Conservation (phyloP, 441 rosid genomes). For the Metrosideros polymorpha region DNA sequence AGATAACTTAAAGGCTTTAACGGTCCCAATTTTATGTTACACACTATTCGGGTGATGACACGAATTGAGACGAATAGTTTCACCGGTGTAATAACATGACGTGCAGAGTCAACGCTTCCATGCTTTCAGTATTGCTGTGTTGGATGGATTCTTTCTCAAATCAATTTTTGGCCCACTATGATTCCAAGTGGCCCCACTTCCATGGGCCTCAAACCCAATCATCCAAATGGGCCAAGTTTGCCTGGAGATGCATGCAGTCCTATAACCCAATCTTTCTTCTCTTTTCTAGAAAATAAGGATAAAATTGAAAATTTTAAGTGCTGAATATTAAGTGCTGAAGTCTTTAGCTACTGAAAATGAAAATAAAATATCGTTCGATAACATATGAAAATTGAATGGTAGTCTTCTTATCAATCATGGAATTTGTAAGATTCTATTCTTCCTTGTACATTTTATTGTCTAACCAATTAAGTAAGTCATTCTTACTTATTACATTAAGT, state of each 20-base stretch:
- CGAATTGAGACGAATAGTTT: neutral
- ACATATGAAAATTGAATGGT: neutral
- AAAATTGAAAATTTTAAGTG: neutral
- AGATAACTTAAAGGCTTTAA: no score
- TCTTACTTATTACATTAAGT: neutral
- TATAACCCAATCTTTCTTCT: neutral
- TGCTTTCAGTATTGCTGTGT: neutral
- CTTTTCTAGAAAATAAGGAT: neutral
- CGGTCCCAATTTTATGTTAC: no score
- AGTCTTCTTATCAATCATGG: neutral
- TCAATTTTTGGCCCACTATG: neutral
- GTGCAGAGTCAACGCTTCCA: no score
- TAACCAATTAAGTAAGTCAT: neutral
- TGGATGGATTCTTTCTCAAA: neutral
- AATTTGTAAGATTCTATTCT: neutral
- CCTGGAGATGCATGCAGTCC: neutral
- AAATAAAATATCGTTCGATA: neutral
- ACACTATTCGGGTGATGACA: neutral
- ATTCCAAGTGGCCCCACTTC: neutral
- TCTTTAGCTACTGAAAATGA: neutral
- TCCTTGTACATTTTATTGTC: neutral
- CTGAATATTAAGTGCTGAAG: neutral
- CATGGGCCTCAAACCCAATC: neutral
- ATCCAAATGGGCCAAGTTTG: neutral
- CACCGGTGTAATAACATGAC: neutral